phyloP scores from a whole-genome alignment of 140 eudicot species.

The Anethum foeniculum region DNA sequence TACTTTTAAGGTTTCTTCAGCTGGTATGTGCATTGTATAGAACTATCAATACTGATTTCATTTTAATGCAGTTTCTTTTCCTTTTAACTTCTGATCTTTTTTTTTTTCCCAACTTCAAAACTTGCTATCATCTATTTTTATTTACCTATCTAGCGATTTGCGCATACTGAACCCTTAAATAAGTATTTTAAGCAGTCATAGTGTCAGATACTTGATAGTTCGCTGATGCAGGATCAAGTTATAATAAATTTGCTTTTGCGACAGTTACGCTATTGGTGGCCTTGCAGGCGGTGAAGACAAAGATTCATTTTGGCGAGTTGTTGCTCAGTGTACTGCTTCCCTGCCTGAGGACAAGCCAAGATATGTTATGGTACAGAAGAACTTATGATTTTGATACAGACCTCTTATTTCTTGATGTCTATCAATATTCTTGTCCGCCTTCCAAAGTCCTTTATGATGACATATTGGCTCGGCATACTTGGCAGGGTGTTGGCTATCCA shows the following conservation, averaged over 20 bases:
- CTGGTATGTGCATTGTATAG: not conserved
- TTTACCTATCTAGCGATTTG: not conserved
- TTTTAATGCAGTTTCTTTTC: not conserved
- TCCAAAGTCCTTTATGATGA: not conserved
- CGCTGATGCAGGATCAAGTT: slow-evolving; percentile 6
- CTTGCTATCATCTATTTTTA: not conserved
- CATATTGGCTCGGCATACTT: slow-evolving; percentile 7
- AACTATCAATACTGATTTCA: not conserved
- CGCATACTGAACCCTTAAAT: not conserved
- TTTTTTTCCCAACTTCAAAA: not conserved
- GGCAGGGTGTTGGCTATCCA: slow-evolving; percentile 96
- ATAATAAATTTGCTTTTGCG: slow-evolving; percentile 29
- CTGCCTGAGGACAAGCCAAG: slow-evolving; percentile 89
- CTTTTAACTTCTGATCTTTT: not conserved
- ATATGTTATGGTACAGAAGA: slow-evolving; percentile 73
- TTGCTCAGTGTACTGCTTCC: slow-evolving; percentile 96
- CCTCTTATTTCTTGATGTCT: not conserved
- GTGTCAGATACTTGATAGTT: not conserved
- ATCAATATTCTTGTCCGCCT: not conserved
- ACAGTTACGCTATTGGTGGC: slow-evolving; percentile 97
- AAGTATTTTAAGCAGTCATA: not conserved
- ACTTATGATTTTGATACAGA: not conserved
- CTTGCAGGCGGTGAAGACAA: slow-evolving; percentile 97
- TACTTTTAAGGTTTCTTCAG: not conserved
- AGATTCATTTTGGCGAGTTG: slow-evolving; percentile 97